phyloP scores from a whole-genome alignment of 208 protist species.

The Wallacemonas rigidus region DNA sequence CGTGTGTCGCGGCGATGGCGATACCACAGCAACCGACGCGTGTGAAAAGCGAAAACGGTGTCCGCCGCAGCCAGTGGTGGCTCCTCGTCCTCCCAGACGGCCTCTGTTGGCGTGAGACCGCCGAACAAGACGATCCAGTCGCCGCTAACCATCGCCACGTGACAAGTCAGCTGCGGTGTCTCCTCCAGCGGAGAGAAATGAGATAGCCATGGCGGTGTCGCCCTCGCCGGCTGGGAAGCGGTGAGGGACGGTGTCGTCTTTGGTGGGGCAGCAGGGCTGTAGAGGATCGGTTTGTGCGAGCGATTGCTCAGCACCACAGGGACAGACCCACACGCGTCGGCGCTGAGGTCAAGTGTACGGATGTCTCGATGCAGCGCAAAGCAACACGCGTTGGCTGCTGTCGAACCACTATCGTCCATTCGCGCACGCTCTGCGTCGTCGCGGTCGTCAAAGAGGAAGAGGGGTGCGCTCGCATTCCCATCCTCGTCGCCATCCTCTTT shows the following conservation, averaged over 20 bases:
- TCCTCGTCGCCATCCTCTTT: background rate
- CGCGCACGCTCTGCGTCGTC: background rate
- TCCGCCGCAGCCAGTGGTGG: slow-evolving; percentile 28
- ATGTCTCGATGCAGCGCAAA: slow-evolving; percentile 2
- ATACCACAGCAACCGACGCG: slow-evolving; percentile 34
- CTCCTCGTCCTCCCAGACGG: slow-evolving; percentile 11
- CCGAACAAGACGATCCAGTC: slow-evolving; percentile 53
- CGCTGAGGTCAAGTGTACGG: slow-evolving; percentile 3
- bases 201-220: background rate
- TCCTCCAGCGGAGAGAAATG: slow-evolving; percentile 1
- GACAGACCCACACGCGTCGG: background rate
- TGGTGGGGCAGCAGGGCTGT: background rate
- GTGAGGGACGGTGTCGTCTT: background rate
- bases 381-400: background rate
- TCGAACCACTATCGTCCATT: background rate
- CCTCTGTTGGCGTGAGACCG: slow-evolving; percentile 25
- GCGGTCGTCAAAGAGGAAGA: slow-evolving; percentile 15
- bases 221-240: background rate
- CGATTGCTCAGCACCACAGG: background rate
- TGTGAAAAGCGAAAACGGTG: slow-evolving; percentile 46
- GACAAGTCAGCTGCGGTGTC: slow-evolving; percentile 46
- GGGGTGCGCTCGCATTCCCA: background rate
- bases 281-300: slow-evolving; percentile 2
- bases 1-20: slow-evolving; percentile 3
- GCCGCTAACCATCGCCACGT: slow-evolving; percentile 44